Evolutionary conservation across 495 filamentous ascomycete species (phyloP).

Genomic region (Bacidia rubella): DNA sequence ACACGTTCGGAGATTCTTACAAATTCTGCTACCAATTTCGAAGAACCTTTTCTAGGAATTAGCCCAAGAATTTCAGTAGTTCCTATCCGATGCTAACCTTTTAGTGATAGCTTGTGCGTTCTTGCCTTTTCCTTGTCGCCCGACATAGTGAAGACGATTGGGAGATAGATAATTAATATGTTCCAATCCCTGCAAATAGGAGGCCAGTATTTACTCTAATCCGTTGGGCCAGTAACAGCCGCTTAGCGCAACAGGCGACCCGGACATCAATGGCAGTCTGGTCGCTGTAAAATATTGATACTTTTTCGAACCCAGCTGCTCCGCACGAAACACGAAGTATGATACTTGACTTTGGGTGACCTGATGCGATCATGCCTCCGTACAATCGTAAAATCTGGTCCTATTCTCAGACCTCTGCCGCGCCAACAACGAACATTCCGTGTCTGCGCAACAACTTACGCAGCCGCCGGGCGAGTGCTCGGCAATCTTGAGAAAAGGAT

Average conservation of each 20-base stretch:
- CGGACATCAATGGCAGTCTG: background rate
- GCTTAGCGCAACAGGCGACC: background rate
- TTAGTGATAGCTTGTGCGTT: slow-evolving; percentile 84
- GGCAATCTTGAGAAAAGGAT: slow-evolving; percentile 68
- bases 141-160: too few relatives aligned
- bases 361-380: slow-evolving; percentile 26
- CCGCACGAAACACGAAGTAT: too few relatives aligned
- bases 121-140: slow-evolving; percentile 74
- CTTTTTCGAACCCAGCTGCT: too few relatives aligned
- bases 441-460: background rate
- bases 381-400: background rate
- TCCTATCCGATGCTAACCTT: slow-evolving; percentile 38
- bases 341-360: slow-evolving; percentile 4
- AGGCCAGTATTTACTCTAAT: background rate
- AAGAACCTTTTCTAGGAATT: slow-evolving; percentile 41
- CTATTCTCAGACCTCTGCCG: background rate
- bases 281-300: background rate
- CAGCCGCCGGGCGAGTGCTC: slow-evolving; percentile 7
- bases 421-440: background rate
- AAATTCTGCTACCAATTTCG: slow-evolving; percentile 89
- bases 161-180: too few relatives aligned
- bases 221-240: slow-evolving; percentile 9
- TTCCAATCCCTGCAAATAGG: background rate
- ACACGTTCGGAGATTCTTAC: slow-evolving; percentile 38
- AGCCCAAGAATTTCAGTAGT: slow-evolving; percentile 11